Base-by-base conservation (phyloP, 768 basidiomycete species). In the Calocybe indica region DNA sequence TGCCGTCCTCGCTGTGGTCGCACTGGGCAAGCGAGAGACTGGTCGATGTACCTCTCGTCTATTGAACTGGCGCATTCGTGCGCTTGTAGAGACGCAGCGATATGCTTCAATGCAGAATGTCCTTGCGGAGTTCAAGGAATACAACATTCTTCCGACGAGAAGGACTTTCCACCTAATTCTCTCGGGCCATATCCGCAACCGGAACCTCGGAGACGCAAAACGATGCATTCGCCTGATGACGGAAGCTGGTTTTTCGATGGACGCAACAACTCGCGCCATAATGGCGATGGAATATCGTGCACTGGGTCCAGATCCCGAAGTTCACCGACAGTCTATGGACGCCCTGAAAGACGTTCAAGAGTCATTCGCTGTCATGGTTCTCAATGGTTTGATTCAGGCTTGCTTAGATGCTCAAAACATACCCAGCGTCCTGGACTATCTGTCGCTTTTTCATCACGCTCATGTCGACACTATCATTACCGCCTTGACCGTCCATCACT, bases 131-230 rank as follows among this genome's bases (percentile, higher is more conserved):
- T 89, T 83, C 66, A 55, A 66, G 43, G 56, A 58, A 28, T 64
- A 71, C 42, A 58, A 67, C 1, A 52, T 83, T 30, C 52, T 55
- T 8, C 85, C 85, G 12, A 75, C 70, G 40, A 72, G 78, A 36
- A 71, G 79, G 54, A 88, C 88, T 3, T 90, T 75, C 59, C 84
- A 88, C 55, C 69, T 85, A 11, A 70, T 89, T 35, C 64, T 90
- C 9, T 72, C 78, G 8, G 84, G 80, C 30, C 75, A 83, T 59
- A 68, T 91, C 47, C 82, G 78, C 57, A 89, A 90, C 59, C 69
- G 74, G 62, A 74, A 88, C 59, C 61, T 90, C 39, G 55, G 61
- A 47, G 71, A 71, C 36, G 84, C 84, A 41, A 78, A 74, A 61
- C 60, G 63, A 29, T 72, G 63, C 53, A 63, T 90, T n/a, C 64